Percentiles rank a stretch among this genome's conserved stretches.
phyloP scores from a whole-genome alignment of 179 eudicot species.

The Spergularia azorica region DNA sequence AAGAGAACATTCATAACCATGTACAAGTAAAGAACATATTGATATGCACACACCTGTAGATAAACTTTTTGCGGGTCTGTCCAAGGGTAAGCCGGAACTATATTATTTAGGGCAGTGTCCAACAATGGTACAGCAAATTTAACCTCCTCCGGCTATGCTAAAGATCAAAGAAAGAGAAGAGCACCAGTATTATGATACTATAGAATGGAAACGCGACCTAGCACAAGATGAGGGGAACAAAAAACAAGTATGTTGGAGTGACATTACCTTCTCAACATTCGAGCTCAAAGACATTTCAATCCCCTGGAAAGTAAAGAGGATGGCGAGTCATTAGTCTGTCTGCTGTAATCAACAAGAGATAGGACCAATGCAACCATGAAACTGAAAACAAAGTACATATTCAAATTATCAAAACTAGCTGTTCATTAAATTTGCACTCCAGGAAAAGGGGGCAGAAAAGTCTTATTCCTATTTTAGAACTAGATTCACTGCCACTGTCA shows the following conservation, averaged over 20 bases:
- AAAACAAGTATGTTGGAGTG: not conserved
- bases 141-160: slow-evolving; percentile 91
- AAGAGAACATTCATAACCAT: slow-evolving; percentile 11
- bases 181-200: slow-evolving; percentile 35
- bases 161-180: slow-evolving; percentile 38
- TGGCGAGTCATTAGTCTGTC: not conserved
- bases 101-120: slow-evolving; percentile 67
- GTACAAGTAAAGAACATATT: not conserved
- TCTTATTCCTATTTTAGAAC: not conserved
- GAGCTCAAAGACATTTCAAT: slow-evolving; percentile 83
- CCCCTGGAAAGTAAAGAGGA: slow-evolving; percentile 52
- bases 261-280: slow-evolving; percentile 69
- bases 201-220: not conserved
- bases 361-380: not conserved
- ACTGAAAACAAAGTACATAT: not conserved
- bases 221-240: slow-evolving; percentile 1
- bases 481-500: not conserved
- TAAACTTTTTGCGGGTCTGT: slow-evolving; percentile 73
- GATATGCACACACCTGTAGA: slow-evolving; percentile 59
- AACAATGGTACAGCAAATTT: slow-evolving; percentile 85
- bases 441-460: not conserved
- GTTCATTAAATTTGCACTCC: not conserved
- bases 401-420: not conserved
- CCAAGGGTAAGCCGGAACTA: slow-evolving; percentile 77
- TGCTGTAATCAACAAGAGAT: slow-evolving; percentile 2